Evolutionary conservation across 177 flowering plant species (phyloP).

Genomic region (Vitis hybrid): DNA sequence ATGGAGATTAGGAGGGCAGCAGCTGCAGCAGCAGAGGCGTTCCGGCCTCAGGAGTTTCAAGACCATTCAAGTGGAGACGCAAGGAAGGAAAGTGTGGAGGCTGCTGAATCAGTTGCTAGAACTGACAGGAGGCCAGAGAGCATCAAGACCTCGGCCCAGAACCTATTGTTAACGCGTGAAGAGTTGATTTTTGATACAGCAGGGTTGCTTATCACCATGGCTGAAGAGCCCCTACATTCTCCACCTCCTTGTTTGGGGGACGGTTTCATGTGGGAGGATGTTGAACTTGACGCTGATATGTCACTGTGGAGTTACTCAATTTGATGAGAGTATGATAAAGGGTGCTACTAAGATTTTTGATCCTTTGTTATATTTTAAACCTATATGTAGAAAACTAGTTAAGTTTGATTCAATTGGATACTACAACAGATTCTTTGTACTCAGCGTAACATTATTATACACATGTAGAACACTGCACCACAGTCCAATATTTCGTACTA

Average conservation of each 20-base stretch:
- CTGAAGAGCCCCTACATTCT: conserved; percentile 40
- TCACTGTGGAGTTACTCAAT: conserved; percentile 32
- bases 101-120: not conserved
- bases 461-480: no score
- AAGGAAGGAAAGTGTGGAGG: not conserved
- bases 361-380: no score
- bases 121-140: no score
- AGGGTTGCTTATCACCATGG: conserved; percentile 37
- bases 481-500: no score
- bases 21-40: conserved; percentile 39
- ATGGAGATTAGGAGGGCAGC: conserved; percentile 47
- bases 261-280: conserved; percentile 19
- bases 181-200: conserved; percentile 34
- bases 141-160: no score
- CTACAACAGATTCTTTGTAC: no score
- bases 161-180: conserved; percentile 23
- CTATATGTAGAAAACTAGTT: no score
- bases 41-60: conserved; percentile 14
- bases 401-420: no score
- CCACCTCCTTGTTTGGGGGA: conserved; percentile 23
- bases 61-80: not conserved
- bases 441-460: no score
- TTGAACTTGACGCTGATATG: conserved; percentile 18
- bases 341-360: no score
- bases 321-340: not conserved